Percentiles rank a stretch among this genome's conserved stretches.
Conservation (phyloP, 306 rosid species). For the Casuarina equisetifolia region DNA sequence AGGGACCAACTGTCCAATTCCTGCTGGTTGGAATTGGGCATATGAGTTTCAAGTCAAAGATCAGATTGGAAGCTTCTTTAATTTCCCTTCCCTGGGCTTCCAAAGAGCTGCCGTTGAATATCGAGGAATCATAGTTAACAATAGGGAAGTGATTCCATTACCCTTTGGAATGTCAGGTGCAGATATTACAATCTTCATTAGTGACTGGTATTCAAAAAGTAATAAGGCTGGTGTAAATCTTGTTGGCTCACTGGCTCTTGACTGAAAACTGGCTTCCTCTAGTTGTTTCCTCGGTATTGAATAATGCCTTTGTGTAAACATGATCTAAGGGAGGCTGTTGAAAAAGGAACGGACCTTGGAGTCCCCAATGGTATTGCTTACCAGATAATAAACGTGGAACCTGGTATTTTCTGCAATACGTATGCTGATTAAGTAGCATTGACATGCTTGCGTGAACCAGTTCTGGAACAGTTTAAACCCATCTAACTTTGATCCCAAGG, state of each 20-base stretch:
- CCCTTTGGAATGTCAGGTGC: slow-evolving; percentile 87
- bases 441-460: background rate
- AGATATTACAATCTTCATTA: slow-evolving; percentile 75
- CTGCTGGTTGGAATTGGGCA: slow-evolving; percentile 97
- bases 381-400: slow-evolving; percentile 70
- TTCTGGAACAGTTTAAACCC: background rate
- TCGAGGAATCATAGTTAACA: slow-evolving; percentile 80
- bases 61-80: slow-evolving; percentile 95
- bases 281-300: slow-evolving; percentile 26
- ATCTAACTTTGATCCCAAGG: background rate
- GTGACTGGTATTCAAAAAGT: slow-evolving; percentile 83
- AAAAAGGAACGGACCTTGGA: slow-evolving; percentile 64
- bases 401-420: slow-evolving; percentile 47
- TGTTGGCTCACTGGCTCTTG: slow-evolving; percentile 10
- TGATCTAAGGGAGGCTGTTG: slow-evolving; percentile 72
- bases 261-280: slow-evolving; percentile 5
- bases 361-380: slow-evolving; percentile 77
- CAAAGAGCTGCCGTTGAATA: slow-evolving; percentile 94
- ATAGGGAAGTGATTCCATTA: slow-evolving; percentile 68
- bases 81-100: slow-evolving; percentile 81
- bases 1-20: slow-evolving; percentile 97
- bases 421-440: background rate
- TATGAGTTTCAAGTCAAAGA: slow-evolving; percentile 92
- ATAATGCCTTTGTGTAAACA: slow-evolving; percentile 37
- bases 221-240: slow-evolving; percentile 55